These are phyloP conservation scores for Trichoderma asperellum DNA, from an alignment of 2,329 filamentous ascomycete species.

Conservation along the genomic window DNA sequence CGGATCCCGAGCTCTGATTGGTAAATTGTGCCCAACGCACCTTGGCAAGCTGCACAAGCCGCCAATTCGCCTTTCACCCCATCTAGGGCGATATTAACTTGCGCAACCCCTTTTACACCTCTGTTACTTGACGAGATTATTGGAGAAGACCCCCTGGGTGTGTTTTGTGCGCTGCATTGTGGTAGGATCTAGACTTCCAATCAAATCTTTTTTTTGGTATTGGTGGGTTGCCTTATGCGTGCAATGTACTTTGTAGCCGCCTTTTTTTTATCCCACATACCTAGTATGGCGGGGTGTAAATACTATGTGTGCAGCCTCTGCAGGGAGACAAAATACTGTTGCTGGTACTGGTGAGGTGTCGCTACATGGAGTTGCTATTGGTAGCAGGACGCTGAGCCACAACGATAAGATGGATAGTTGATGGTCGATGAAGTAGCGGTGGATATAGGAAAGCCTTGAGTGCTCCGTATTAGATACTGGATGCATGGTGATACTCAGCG, in stretches of 20 bases:
- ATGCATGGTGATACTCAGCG: background rate
- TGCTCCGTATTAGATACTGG: background rate
- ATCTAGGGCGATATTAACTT: background rate
- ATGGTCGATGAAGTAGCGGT: background rate
- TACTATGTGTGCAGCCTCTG: background rate
- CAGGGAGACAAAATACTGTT: background rate
- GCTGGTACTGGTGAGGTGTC: constrained; percentile 8
- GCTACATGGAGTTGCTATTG: background rate
- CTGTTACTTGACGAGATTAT: background rate
- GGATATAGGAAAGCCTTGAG: constrained; percentile 8
- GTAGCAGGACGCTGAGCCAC: constrained; percentile 8
- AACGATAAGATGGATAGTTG: background rate
- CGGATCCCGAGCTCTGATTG: background rate
- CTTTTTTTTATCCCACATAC: background rate
- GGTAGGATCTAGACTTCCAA: background rate
- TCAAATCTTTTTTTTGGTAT: background rate
- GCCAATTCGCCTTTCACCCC: background rate
- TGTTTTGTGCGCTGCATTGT: background rate
- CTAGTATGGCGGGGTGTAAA: background rate
- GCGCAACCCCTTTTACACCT: background rate
- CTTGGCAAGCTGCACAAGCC: background rate
- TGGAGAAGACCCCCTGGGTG: background rate
- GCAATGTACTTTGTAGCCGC: background rate
- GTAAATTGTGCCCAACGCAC: constrained; percentile 1
- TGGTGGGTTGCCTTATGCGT: constrained; percentile 16